Evolutionary conservation across 1,139 yeast genomes (phyloP).

Genomic region (Arxiozyma slooffiae): DNA sequence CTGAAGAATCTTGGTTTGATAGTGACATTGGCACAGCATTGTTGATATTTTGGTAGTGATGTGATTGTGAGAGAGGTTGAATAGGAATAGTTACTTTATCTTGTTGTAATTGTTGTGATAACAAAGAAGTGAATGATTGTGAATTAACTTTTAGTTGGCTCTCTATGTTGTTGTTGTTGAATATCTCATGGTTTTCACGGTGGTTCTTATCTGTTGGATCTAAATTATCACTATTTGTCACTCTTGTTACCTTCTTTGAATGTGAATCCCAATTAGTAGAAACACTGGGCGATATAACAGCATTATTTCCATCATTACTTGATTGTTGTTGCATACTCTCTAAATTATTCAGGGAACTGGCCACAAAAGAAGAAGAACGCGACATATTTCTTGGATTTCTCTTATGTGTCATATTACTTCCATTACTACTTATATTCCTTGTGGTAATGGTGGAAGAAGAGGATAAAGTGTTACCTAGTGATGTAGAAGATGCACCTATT

Average conservation of each 20-base stretch:
- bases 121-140: constrained; percentile 25
- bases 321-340: constrained; percentile 17
- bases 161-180: constrained; percentile 1
- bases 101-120: constrained; percentile 28
- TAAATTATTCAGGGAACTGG: constrained; percentile 23
- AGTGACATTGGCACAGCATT: neutral
- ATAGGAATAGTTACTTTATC: neutral
- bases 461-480: constrained; percentile 13
- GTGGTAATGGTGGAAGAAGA: neutral
- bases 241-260: neutral
- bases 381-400: constrained; percentile 25
- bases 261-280: neutral
- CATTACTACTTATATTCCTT: constrained; percentile 2
- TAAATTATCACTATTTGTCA: neutral
- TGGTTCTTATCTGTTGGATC: neutral
- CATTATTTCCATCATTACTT: neutral
- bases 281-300: neutral
- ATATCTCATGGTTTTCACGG: neutral
- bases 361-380: constrained; percentile 26
- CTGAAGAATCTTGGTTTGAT: neutral
- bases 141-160: constrained; percentile 5
- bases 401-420: constrained; percentile 24
- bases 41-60: neutral
- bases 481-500: constrained; percentile 14
- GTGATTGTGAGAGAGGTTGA: neutral